These are phyloP conservation scores for Mucor lusitanicus DNA, from an alignment of 371 early-diverging fungal species.

Conservation along the genomic window DNA sequence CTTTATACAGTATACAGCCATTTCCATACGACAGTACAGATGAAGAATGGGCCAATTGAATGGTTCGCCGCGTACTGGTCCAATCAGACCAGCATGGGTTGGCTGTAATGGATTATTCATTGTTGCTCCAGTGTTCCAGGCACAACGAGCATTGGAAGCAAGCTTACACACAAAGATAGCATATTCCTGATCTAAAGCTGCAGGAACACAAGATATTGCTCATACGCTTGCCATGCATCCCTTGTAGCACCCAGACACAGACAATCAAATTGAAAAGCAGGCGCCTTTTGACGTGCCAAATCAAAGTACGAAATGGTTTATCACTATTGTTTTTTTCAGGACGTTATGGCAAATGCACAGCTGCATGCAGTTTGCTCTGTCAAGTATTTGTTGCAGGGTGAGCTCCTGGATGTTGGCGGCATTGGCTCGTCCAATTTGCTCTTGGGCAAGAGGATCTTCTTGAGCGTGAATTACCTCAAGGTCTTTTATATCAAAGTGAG, in stretches of 20 bases:
- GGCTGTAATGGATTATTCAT: too few relatives aligned
- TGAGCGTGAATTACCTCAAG: too few relatives aligned
- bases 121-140: background rate
- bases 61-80: background rate
- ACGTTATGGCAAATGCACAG: too few relatives aligned
- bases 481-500: too few relatives aligned
- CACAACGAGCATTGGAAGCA: background rate
- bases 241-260: background rate
- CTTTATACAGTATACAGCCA: too few relatives aligned
- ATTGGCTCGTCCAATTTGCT: too few relatives aligned
- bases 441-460: too few relatives aligned
- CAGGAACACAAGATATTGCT: background rate
- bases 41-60: background rate
- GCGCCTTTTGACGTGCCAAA: too few relatives aligned
- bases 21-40: background rate
- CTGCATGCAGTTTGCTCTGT: background rate
- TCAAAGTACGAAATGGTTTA: too few relatives aligned
- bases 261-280: background rate
- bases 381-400: too few relatives aligned
- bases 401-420: too few relatives aligned
- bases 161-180: background rate
- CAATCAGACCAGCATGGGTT: background rate
- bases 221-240: background rate
- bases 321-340: too few relatives aligned
- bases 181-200: conserved; percentile 5